Evolutionary conservation across 148 eudicot genomes (phyloP).

Genomic region (Mesembryanthemum crystallinum): DNA sequence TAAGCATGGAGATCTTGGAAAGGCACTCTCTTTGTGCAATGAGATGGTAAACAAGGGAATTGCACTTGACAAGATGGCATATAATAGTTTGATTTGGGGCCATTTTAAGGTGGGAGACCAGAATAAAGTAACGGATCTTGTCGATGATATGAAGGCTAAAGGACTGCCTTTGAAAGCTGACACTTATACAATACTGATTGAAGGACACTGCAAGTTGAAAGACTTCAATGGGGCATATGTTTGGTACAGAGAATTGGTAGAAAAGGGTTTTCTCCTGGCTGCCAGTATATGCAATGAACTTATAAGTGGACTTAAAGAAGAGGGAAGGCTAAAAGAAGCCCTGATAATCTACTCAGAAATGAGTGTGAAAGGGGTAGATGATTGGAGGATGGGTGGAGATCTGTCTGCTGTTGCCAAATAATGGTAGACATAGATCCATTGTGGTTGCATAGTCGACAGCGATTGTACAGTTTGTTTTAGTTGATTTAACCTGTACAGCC

Average conservation of each 20-base stretch:
- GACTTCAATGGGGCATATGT: slow-evolving; percentile 49
- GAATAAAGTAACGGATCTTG: slow-evolving; percentile 44
- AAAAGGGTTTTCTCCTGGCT: slow-evolving; percentile 42
- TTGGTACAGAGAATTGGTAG: slow-evolving; percentile 72
- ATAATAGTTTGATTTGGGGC: slow-evolving; percentile 60
- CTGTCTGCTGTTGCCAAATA: slow-evolving; percentile 40
- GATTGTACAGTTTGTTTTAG: slow-evolving; percentile 9
- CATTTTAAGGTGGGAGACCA: slow-evolving; percentile 45
- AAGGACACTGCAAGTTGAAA: slow-evolving; percentile 54
- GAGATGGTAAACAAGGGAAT: slow-evolving; percentile 58
- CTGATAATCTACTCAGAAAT: slow-evolving; percentile 54
- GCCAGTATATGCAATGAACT: slow-evolving; percentile 52
- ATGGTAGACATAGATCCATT: neutral
- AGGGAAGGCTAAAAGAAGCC: slow-evolving; percentile 57
- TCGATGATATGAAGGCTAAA: slow-evolving; percentile 60
- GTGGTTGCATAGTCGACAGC: neutral
- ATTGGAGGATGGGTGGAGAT: slow-evolving; percentile 29
- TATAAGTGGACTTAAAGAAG: slow-evolving; percentile 53
- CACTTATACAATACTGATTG: slow-evolving; percentile 57
- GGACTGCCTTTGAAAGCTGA: slow-evolving; percentile 56
- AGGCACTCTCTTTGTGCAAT: slow-evolving; percentile 38
- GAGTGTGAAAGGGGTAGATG: slow-evolving; percentile 59
- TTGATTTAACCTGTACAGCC: slow-evolving; percentile 6
- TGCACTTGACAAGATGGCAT: slow-evolving; percentile 65
- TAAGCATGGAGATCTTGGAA: slow-evolving; percentile 50